phyloP scores from a whole-genome alignment of 495 filamentous ascomycete species.

The Parathielavia hyrcaniae region DNA sequence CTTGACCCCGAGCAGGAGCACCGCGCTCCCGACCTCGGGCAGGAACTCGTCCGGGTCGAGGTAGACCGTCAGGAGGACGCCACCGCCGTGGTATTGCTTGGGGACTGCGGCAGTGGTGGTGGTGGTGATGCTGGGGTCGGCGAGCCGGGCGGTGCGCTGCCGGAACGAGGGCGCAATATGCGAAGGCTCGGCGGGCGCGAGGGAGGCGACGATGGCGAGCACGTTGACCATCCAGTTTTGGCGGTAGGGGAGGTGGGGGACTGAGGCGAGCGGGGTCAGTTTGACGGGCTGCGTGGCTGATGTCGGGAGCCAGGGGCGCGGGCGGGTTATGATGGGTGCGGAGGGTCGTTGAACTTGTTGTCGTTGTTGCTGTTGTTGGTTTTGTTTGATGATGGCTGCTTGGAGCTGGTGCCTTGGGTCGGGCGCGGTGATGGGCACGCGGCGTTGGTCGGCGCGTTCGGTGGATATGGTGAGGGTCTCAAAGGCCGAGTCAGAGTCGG shows the following conservation, averaged over 20 bases:
- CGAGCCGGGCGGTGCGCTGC: slow-evolving; percentile 40
- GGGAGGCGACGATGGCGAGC: slow-evolving; percentile 37
- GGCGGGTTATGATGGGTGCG: background rate
- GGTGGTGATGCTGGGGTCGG: slow-evolving; percentile 40
- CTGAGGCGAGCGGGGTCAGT: slow-evolving; percentile 37
- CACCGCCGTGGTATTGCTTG: no score
- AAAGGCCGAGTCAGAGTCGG: slow-evolving; percentile 21
- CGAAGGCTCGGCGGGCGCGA: slow-evolving; percentile 37
- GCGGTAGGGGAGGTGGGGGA: slow-evolving; percentile 42
- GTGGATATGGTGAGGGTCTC: slow-evolving; percentile 11
- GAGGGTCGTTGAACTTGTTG: background rate
- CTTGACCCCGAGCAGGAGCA: slow-evolving; percentile 42
- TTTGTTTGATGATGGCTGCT: slow-evolving; percentile 16
- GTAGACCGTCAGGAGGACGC: slow-evolving; percentile 41
- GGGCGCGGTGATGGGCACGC: background rate
- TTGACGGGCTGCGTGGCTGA: slow-evolving; percentile 31
- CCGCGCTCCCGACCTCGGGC: slow-evolving; percentile 37
- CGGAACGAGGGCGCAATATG: slow-evolving; percentile 33
- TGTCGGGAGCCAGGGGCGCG: slow-evolving; percentile 24
- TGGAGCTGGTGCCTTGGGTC: slow-evolving; percentile 4
- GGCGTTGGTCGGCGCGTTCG: slow-evolving; percentile 1
- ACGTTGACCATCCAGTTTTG: slow-evolving; percentile 48
- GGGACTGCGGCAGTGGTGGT: no score
- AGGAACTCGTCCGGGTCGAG: slow-evolving; percentile 40
- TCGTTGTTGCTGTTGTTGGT: background rate